A percentile compares a stretch with the other conserved stretches of the same genome.
Conservation (phyloP, 2,329 filamentous ascomycete species). For the Shiraia sp. region DNA sequence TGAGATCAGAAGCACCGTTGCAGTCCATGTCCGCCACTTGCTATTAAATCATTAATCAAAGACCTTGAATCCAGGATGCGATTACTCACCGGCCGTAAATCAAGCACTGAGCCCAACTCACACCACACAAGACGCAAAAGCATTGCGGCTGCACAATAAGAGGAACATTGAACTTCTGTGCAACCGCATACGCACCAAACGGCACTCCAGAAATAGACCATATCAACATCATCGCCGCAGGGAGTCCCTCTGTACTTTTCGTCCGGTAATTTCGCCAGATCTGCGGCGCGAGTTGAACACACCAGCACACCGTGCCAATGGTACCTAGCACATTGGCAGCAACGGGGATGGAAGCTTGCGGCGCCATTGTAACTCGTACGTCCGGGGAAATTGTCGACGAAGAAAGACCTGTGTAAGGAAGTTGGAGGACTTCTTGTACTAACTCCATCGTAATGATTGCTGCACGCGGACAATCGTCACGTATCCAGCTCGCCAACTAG, state of each 20-base stretch:
- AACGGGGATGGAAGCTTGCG: constrained; percentile 45
- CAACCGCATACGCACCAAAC: constrained; percentile 63
- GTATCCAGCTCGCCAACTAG: no score
- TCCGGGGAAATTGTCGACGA: no score
- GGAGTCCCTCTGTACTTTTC: constrained; percentile 66
- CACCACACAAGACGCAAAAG: constrained; percentile 50
- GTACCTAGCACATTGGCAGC: constrained; percentile 63
- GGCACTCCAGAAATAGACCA: constrained; percentile 69
- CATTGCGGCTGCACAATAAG: constrained; percentile 54
- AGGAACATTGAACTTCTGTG: constrained; percentile 50
- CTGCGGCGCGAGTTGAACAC: constrained; percentile 47
- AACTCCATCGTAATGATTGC: no score
- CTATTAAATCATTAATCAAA: constrained; percentile 5
- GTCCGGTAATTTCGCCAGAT: constrained; percentile 69
- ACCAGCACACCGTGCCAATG: constrained; percentile 56
- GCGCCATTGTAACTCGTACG: constrained; percentile 16
- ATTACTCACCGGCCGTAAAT: constrained; percentile 49
- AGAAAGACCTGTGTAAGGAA: no score
- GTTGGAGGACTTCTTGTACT: no score
- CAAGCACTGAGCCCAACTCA: constrained; percentile 55
- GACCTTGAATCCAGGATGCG: background rate
- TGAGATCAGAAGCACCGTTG: constrained; percentile 11
- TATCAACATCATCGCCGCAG: constrained; percentile 71
- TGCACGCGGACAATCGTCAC: no score
- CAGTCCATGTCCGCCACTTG: constrained; percentile 47